Percentiles rank a stretch among this genome's conserved stretches.
These are phyloP conservation scores for Oryza meridionalis DNA, from an alignment of 176 grass and related monocot species.

Conservation along the genomic window DNA sequence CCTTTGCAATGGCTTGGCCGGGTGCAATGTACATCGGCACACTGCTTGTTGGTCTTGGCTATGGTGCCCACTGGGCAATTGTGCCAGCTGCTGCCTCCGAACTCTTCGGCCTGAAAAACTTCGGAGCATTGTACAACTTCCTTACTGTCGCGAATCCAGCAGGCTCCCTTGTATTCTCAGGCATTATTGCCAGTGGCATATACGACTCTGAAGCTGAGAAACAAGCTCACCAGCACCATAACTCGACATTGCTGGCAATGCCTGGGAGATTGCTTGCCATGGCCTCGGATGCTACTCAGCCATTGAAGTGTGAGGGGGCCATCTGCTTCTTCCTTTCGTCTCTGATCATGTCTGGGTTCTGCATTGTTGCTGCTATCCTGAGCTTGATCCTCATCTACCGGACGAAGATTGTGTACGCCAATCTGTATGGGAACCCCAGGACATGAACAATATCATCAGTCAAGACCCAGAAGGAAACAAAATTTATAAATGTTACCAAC, in stretches of 20 bases:
- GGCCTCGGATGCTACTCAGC: slow-evolving; percentile 33
- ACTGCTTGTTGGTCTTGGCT: slow-evolving; percentile 56
- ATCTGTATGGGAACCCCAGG: slow-evolving; percentile 55
- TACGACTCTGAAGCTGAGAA: slow-evolving; percentile 82
- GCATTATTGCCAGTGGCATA: slow-evolving; percentile 87
- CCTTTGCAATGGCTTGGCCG: slow-evolving; percentile 76
- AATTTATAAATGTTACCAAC: background rate
- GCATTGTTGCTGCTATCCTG: slow-evolving; percentile 62
- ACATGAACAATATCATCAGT: slow-evolving; percentile 30
- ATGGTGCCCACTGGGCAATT: slow-evolving; percentile 68
- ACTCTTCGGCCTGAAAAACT: slow-evolving; percentile 77
- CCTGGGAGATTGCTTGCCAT: slow-evolving; percentile 33
- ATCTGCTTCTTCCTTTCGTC: slow-evolving; percentile 92
- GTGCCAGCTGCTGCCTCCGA: slow-evolving; percentile 62
- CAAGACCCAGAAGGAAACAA: background rate
- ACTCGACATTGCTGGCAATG: slow-evolving; percentile 38
- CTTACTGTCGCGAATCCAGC: slow-evolving; percentile 75
- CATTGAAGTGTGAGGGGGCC: slow-evolving; percentile 66
- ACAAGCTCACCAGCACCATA: slow-evolving; percentile 58
- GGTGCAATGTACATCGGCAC: slow-evolving; percentile 63
- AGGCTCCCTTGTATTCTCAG: slow-evolving; percentile 88
- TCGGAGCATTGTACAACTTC: slow-evolving; percentile 65
- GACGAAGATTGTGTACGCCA: slow-evolving; percentile 76
- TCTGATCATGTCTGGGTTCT: slow-evolving; percentile 85
- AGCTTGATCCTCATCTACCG: slow-evolving; percentile 70